These are phyloP conservation scores for Alternaria viburni DNA, from an alignment of 2,329 filamentous ascomycete genomes.

Conservation along the genomic window DNA sequence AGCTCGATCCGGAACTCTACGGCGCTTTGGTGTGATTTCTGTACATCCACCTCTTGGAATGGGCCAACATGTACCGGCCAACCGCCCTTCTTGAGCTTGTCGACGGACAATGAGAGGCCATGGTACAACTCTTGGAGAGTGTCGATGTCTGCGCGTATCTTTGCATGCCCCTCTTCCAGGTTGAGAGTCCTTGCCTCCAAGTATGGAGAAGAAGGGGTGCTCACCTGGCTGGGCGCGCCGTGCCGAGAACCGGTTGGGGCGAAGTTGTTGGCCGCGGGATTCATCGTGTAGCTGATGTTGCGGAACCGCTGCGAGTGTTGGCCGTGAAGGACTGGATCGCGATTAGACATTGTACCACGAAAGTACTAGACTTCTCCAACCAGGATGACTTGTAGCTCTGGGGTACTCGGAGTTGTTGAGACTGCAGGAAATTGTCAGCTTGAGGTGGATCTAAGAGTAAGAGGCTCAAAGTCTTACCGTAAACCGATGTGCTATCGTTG, in stretches of 20 bases:
- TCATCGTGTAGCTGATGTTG: constrained; percentile 7
- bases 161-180: constrained; percentile 22
- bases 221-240: constrained; percentile 20
- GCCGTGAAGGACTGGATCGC: not conserved
- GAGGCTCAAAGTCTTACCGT: not conserved
- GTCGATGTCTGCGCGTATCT: constrained; percentile 21
- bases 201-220: constrained; percentile 13
- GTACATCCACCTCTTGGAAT: constrained; percentile 11
- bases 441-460: not conserved
- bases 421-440: not conserved
- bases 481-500: not conserved
- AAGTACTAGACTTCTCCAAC: not conserved
- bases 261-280: constrained; percentile 20
- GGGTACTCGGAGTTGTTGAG: not conserved
- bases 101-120: constrained; percentile 25
- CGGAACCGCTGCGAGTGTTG: not conserved
- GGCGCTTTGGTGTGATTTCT: constrained; percentile 18
- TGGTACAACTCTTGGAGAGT: constrained; percentile 22
- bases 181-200: constrained; percentile 25
- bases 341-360: not conserved
- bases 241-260: constrained; percentile 5
- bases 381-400: not conserved
- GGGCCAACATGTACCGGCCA: constrained; percentile 26
- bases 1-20: constrained; percentile 21
- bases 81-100: constrained; percentile 24